Base-by-base conservation (phyloP, 2,329 filamentous ascomycete genomes). In the Daldinia eschscholtzii region DNA sequence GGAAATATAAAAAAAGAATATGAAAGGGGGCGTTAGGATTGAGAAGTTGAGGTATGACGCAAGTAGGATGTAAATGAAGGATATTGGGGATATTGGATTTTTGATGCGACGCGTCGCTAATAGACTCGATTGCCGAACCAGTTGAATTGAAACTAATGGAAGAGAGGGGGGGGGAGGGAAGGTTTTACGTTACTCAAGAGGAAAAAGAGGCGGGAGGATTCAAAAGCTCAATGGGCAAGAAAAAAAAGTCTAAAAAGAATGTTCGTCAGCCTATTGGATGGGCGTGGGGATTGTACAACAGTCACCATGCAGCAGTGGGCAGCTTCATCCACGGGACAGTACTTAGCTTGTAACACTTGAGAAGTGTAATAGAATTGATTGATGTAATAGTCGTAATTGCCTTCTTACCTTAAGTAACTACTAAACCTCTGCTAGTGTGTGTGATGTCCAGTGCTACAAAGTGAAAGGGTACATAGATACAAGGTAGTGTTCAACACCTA, bases 191-290 rank as follows among this genome's bases (percentile, higher is more conserved):
- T 52, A 52, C 46, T 33, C 46, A 13, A 60, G 42, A 60, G 13
- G 12, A 60, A 42, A 42, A 42, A 68, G 48, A 68, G 62, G 66
- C 66, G 66, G 66, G 55, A 69, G 62, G 66, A 69, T 69, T 66
- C 62, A 55, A 4, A 55, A 20, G 4, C 12, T 15, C 7, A 42
- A 56, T 33, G 30, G 30, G 30, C 30, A 33, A 61, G 59, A 56
- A 13, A 20, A 13, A 59, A 65, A 61, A 61, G 46, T 41, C 48
- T 57, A 46, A 53, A 48, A 64, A 59, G 33, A 60, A 18, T 52
- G 46, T 52, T 18, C 46, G 46, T 33, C 46, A 52, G 55, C 62
- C 48, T 55, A 64, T 64, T 67, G 56, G 64, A 52, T 65, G 20
- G 26, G 33, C 61, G 48, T 55, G 58, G 67, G 56, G 61, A 57